Evolutionary conservation across 352 stramenopile species (phyloP), one percentile per base, ranked within the genome.

Genomic region (Globisporangium lucens): DNA sequence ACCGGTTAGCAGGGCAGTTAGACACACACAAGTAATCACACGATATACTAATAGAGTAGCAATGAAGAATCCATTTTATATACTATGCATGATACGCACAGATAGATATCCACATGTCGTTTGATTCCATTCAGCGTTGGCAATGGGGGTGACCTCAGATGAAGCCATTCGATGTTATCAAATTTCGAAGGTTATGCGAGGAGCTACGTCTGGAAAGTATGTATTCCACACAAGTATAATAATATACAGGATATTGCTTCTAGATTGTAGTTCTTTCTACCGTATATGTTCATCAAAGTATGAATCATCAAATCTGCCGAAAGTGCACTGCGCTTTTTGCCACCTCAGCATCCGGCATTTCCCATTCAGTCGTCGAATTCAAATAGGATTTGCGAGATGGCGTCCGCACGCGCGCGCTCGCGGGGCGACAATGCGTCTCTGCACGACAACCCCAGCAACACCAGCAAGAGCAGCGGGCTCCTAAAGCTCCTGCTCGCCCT

Each of bases 331-430:
- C 36, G 10, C 36, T 35, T 24, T 3, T 12, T 62, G 56, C 35
- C 56, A 62, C 56, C 56, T 62, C 56, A 62, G 35, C 56, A 62
- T 49, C 4, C 12, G 22, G 10, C 41, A 47, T 49, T 57, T 49
- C 13, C 52, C 52, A 57, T 57, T 22, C 43, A 49, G 43, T 51
- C 15, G 12, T 24, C 35, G 10, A 62, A 30, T 20, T 27, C 13
- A 61, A 51, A 13, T 15, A 61, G 29, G 8, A n/a, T n/a, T 4
- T 22, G 33, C n/a, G 29, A 57, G 52, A 57, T 70, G 65, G 65
- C 65, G 49, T 70, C 57, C 24, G 57, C 57, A 51, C 65, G 65
- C n/a, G 65, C 58, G 49, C 65, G 65, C 65, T 69, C 56, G 64
- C 64, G 64, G 30, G 56, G 30, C 20, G 30, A 51, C 56, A 36